A percentile compares a stretch with the other conserved stretches of the same genome.
These are phyloP conservation scores for Metschnikowia arizonensis DNA, from an alignment of 805 yeast species.

Conservation along the genomic window DNA sequence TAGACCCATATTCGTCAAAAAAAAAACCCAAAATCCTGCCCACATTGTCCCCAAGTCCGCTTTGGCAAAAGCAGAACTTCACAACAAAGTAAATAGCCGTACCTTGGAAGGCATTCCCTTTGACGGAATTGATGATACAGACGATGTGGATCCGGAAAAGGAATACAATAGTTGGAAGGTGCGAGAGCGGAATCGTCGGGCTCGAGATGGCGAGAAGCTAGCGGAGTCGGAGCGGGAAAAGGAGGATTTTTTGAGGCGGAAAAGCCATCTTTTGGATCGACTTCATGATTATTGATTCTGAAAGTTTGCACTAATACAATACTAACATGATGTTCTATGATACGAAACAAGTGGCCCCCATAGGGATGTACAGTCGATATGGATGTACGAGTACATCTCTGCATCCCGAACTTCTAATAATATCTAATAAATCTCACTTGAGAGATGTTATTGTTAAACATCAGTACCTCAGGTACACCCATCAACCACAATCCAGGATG, in stretches of 20 bases:
- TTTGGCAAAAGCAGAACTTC: constrained; percentile 15
- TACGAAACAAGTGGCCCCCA: too few species aligned
- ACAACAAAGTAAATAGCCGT: constrained; percentile 8
- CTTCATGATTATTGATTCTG: too few species aligned
- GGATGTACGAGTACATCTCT: too few species aligned
- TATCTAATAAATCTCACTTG: too few species aligned
- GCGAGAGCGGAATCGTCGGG: constrained; percentile 36
- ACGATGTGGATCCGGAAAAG: constrained; percentile 49
- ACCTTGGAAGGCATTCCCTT: constrained; percentile 16
- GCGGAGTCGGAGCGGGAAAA: constrained; percentile 28
- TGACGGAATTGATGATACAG: constrained; percentile 53
- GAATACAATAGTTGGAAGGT: constrained; percentile 41
- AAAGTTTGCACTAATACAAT: too few species aligned
- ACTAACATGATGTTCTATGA: too few species aligned
- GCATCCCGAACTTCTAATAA: too few species aligned
- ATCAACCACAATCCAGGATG: too few species aligned
- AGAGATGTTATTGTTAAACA: too few species aligned
- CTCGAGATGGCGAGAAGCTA: constrained; percentile 34
- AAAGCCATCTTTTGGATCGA: too few species aligned
- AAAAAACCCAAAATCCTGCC: neutral
- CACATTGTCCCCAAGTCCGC: neutral
- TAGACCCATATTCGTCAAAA: constrained; percentile 16
- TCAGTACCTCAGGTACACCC: too few species aligned
- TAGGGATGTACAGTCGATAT: too few species aligned
- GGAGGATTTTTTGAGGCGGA: constrained; percentile 28